Evolutionary conservation across 257 asterid species (phyloP), one percentile per base, ranked within the genome.

Genomic region (Agastache rugosa): DNA sequence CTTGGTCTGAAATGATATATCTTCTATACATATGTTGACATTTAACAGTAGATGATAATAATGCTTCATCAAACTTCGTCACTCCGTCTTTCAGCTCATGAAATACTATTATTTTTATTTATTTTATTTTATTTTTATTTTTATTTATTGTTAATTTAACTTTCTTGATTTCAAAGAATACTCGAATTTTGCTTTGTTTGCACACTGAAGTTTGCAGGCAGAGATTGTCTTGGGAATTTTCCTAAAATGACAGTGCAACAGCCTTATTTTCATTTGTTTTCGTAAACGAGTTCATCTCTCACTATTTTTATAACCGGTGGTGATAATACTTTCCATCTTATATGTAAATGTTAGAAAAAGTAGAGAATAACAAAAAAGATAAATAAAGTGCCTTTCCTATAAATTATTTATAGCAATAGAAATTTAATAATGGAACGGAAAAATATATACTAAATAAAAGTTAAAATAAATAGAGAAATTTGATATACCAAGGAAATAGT

Each of bases 131-230:
- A 47, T 47, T 12, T 14, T n/a, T n/a, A n/a, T n/a, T 15, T 47
- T 6, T 56, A 0, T 2, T 16, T 19, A 17, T 56, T 22, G 1
- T 22, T 19, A 19, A 2, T 3, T 12, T 41, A 11, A 42, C 3
- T 65, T 65, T 65, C 70, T 41, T 20, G 1, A 44, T 65, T 22
- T 65, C 56, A 7, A 65, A 65, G 71, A 65, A 22, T 65, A 64
- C 70, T 42, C 8, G 12, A 20, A 22, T 64, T 64, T 64, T 41
- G 71, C 71, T 65, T 65, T 44, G 56, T 65, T 65, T 22, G 55
- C 37, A 65, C 51, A 41, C 45, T 65, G 20, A 65, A 65, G 39
- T 22, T 42, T 65, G 5, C 71, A 41, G 47, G 64, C 19, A 58
- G 64, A 23, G 16, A 12, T 8, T 25, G 69, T 10, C 69, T 37